Evolutionary conservation across 2,329 filamentous ascomycete genomes (phyloP), one percentile per base, ranked within the genome.

Genomic region (Colletotrichum sp.): DNA sequence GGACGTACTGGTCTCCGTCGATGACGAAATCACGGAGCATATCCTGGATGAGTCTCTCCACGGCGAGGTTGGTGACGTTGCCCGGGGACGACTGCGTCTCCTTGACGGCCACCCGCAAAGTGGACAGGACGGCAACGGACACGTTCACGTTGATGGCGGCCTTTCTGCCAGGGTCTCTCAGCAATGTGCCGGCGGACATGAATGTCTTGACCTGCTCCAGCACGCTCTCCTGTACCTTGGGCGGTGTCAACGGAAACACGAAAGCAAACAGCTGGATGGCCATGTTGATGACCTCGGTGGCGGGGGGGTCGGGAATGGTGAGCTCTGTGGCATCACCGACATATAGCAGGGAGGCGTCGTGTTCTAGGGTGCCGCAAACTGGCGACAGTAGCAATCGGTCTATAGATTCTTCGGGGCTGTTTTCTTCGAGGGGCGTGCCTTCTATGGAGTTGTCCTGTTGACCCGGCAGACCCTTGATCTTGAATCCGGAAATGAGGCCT

Each of bases 191-290:
- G 2, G 96, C 94, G 1, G 95, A 94, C n/a, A 97, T 88, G 81
- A 98, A 98, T 0, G 95, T 97, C 19, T 95, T 94, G 64, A 99
- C 93, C 82, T 99, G 97, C 84, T 99, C 97, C 12, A 99, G 87
- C 64, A 98, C 95, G 82, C 96, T 98, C 84, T 99, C 97, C 81
- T 99, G 97, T 4, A 99, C 95, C 81, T 96, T 98, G 6, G 95
- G 90, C 0, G 95, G 94, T 62, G 98, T 98, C 12, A 98, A 88
- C 4, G 97, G 96, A 73, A 99, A 93, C 52, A 95, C 95, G 69
- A 98, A 95, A 3, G 96, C 95, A 83, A 99, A 99, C 0, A 99
- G 88, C 77, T 97, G 94, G 72, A 99, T 98, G 1, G 97, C 96
- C 81, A 96, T 93, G 82, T 99, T 98, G 77, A 99, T 95, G 30